Conservation (phyloP, 805 yeast genomes). For the Saccharomyces mikatae region DNA sequence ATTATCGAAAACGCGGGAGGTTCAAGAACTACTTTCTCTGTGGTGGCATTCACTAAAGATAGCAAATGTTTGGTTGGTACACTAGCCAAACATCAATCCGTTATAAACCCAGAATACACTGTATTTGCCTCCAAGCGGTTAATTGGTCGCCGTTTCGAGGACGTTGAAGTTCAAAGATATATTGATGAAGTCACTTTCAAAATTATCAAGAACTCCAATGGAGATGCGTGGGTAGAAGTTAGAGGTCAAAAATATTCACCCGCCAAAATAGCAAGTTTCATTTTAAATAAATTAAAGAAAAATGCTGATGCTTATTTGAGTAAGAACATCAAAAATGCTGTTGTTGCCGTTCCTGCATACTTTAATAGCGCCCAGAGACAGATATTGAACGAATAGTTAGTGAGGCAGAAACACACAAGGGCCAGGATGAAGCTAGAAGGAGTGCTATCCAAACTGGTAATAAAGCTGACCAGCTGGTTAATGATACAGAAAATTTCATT, state of each 20-base stretch:
- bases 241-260: constrained; percentile 82
- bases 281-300: constrained; percentile 92
- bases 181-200: constrained; percentile 76
- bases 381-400: constrained; percentile 83
- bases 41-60: constrained; percentile 83
- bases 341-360: constrained; percentile 74
- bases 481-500: constrained; percentile 80
- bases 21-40: constrained; percentile 78
- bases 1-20: constrained; percentile 75
- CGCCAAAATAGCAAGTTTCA: constrained; percentile 85
- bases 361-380: constrained; percentile 68
- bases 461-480: constrained; percentile 62
- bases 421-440: constrained; percentile 74
- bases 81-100: constrained; percentile 90
- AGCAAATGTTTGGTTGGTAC: constrained; percentile 86
- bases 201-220: constrained; percentile 78
- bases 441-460: constrained; percentile 71
- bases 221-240: constrained; percentile 91
- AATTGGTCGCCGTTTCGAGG: constrained; percentile 84
- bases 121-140: constrained; percentile 87
- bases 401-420: constrained; percentile 80
- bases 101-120: constrained; percentile 85
- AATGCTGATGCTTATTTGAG: constrained; percentile 86
- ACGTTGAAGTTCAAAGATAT: constrained; percentile 81
- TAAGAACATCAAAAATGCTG: constrained; percentile 78